phyloP scores from a whole-genome alignment of 164 flowering plant species.

The Aristolochia contorta region DNA sequence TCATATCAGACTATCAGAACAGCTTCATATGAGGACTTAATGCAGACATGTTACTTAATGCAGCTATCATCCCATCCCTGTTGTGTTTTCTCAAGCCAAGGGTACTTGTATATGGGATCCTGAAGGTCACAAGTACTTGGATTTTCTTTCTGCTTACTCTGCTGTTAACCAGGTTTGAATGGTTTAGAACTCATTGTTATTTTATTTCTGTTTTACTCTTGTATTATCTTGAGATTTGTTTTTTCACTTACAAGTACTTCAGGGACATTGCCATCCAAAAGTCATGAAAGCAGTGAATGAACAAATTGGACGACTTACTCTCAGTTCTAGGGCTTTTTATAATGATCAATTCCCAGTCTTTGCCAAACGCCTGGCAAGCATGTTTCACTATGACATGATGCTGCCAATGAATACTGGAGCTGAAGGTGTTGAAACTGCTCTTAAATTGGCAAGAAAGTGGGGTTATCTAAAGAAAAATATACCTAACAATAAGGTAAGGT shows the following conservation, averaged over 20 bases:
- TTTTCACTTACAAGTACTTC: neutral
- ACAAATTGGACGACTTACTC: constrained; percentile 74
- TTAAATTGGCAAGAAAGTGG: constrained; percentile 91
- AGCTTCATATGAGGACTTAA: too few species aligned
- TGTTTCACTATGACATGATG: constrained; percentile 95
- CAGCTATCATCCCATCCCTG: constrained; percentile 94
- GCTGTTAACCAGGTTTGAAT: constrained; percentile 85
- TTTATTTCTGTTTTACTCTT: neutral
- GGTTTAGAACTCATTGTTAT: neutral
- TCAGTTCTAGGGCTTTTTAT: constrained; percentile 93
- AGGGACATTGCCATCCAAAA: constrained; percentile 99
- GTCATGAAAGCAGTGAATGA: constrained; percentile 71
- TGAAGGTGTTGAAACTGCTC: constrained; percentile 95
- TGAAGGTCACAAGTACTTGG: constrained; percentile 84
- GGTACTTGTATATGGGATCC: constrained; percentile 96
- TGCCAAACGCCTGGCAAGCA: constrained; percentile 56
- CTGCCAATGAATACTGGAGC: constrained; percentile 99
- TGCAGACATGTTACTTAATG: constrained; percentile 10
- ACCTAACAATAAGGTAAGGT: constrained; percentile 73
- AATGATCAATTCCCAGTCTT: constrained; percentile 79
- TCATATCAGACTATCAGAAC: too few species aligned
- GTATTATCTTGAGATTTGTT: neutral
- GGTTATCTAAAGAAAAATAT: constrained; percentile 84
- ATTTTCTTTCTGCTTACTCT: constrained; percentile 92
- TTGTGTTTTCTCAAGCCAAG: constrained; percentile 85